Percentiles rank a stretch among this genome's conserved stretches.
Conservation (phyloP, 164 flowering plant genomes). For the Sedum album region DNA sequence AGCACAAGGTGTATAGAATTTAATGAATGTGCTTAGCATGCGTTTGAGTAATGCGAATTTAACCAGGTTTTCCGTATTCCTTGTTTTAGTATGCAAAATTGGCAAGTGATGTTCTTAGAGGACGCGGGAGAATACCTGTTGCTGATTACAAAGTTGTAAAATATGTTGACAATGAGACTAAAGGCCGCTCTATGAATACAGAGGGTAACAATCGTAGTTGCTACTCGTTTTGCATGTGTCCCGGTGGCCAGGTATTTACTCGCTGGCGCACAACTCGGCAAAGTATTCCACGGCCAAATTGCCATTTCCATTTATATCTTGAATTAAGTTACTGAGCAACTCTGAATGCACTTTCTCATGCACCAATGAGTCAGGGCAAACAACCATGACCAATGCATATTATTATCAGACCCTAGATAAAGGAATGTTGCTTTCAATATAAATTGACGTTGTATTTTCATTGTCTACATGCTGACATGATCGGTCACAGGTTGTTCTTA, state of each 20-base stretch:
- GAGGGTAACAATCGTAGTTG: slow-evolving; percentile 50
- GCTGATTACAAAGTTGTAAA: slow-evolving; percentile 91
- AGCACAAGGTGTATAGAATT: too few relatives aligned
- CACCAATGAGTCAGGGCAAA: neutral
- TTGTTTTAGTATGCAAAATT: slow-evolving; percentile 58
- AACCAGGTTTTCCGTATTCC: neutral
- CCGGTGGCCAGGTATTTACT: slow-evolving; percentile 89
- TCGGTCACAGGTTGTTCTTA: slow-evolving; percentile 81
- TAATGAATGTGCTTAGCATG: too few relatives aligned
- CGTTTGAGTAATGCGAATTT: neutral
- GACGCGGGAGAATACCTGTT: slow-evolving; percentile 95
- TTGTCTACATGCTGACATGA: neutral
- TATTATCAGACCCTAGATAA: neutral
- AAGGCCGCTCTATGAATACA: slow-evolving; percentile 14
- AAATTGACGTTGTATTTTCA: neutral
- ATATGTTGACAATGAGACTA: slow-evolving; percentile 36
- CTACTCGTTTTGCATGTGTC: slow-evolving; percentile 99
- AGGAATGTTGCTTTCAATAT: neutral
- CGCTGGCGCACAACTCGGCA: neutral
- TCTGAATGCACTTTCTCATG: neutral
- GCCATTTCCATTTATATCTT: neutral
- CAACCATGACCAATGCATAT: neutral
- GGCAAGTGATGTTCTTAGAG: slow-evolving; percentile 60
- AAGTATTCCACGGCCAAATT: neutral
- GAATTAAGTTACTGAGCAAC: neutral